phyloP scores from a whole-genome alignment of 768 basidiomycete genomes.

The Mycena crocata region DNA sequence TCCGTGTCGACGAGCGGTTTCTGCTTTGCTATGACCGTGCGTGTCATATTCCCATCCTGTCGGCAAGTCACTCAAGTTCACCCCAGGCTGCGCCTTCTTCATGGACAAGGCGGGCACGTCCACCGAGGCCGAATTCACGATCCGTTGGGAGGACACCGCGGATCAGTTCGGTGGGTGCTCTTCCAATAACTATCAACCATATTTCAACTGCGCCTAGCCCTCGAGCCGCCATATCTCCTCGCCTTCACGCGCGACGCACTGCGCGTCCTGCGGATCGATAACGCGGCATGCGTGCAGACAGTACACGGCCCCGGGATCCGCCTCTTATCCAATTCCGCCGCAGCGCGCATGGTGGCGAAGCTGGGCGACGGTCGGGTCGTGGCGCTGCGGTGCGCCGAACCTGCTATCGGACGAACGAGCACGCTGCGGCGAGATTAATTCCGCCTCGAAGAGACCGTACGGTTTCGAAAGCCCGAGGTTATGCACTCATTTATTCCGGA shows the following conservation, averaged over 20 bases:
- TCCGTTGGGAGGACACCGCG: constrained; percentile 28
- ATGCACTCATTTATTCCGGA: too few relatives aligned
- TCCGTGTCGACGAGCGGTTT: constrained; percentile 29
- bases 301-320: constrained; percentile 22
- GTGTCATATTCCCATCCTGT: not conserved
- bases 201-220: not conserved
- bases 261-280: constrained; percentile 29
- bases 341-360: constrained; percentile 22
- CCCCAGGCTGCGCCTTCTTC: constrained; percentile 30
- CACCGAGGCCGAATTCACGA: constrained; percentile 21
- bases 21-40: constrained; percentile 32
- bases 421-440: not conserved
- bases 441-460: too few relatives aligned
- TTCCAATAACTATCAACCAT: not conserved
- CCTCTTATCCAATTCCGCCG: constrained; percentile 14
- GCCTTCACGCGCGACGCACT: constrained; percentile 15
- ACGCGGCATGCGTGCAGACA: constrained; percentile 19
- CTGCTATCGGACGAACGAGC: too few relatives aligned
- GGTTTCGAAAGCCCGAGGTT: too few relatives aligned
- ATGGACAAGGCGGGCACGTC: constrained; percentile 31
- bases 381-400: constrained; percentile 13
- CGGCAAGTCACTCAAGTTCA: not conserved
- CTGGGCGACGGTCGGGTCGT: constrained; percentile 31
- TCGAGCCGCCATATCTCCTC: constrained; percentile 25
- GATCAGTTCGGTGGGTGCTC: constrained; percentile 22